Evolutionary conservation across 139 green algal genomes (phyloP).

Genomic region (Diplosphaera chodatii): DNA sequence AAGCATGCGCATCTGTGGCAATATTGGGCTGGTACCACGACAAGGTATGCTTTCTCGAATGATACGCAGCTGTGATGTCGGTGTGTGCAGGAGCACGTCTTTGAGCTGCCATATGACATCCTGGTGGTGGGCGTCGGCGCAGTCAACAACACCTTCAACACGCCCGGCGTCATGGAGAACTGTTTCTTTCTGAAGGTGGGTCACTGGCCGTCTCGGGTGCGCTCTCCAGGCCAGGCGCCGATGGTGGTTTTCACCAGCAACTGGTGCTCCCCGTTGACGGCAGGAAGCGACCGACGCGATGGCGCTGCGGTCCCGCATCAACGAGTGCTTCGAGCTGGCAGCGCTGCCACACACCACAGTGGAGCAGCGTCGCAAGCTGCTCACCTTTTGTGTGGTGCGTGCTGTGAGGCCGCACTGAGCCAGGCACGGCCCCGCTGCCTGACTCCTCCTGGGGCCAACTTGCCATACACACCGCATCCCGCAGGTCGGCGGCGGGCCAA

Average conservation of each 20-base stretch:
- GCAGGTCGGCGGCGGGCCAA: constrained; percentile 52
- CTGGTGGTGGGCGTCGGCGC: constrained; percentile 47
- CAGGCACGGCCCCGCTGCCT: neutral
- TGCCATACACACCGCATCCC: neutral
- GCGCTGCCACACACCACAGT: constrained; percentile 24
- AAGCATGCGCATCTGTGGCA: too few relatives aligned
- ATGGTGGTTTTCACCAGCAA: too few relatives aligned
- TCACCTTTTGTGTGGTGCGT: constrained; percentile 76
- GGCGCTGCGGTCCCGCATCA: constrained; percentile 26
- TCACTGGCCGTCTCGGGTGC: too few relatives aligned
- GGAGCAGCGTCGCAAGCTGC: constrained; percentile 59
- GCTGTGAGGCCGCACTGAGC: neutral
- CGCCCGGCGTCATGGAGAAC: constrained; percentile 48
- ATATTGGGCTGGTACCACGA: too few relatives aligned
- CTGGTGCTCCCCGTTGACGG: too few relatives aligned
- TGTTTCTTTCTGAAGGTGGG: constrained; percentile 55
- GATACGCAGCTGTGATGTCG: neutral
- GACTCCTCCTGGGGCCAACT: neutral
- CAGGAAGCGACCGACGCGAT: constrained; percentile 17
- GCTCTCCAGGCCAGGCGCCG: too few relatives aligned
- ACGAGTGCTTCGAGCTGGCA: constrained; percentile 41
- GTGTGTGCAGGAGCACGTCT: constrained; percentile 19
- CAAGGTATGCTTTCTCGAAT: neutral
- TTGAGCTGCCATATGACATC: constrained; percentile 58
- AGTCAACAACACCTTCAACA: constrained; percentile 51